Conservation (phyloP, 2,329 filamentous ascomycete genomes). For the Alternaria sp. region DNA sequence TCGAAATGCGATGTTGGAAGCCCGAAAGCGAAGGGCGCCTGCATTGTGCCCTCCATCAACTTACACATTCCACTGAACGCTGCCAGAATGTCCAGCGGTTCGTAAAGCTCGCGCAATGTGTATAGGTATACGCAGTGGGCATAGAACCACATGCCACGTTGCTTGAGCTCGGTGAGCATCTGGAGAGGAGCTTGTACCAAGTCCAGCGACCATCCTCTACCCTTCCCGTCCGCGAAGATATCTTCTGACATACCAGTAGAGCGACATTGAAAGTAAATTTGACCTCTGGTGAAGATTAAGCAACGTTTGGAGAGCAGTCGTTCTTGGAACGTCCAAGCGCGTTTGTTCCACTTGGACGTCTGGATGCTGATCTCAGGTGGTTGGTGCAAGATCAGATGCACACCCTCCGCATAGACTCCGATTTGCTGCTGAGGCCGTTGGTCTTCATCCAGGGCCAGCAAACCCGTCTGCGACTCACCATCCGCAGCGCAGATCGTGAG, state of each 20-base stretch:
- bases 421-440: not conserved
- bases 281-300: not conserved
- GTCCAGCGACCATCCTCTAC: not conserved
- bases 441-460: not conserved
- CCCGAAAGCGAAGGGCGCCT: not conserved
- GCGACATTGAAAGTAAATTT: not conserved
- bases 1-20: not conserved
- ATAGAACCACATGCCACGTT: not conserved
- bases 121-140: not conserved
- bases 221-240: not conserved
- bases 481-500: not conserved
- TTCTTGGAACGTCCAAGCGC: not conserved
- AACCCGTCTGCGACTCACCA: not conserved
- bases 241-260: not conserved
- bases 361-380: not conserved
- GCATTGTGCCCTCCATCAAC: not conserved
- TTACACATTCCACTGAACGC: not conserved
- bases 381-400: not conserved
- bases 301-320: not conserved
- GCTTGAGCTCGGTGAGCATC: not conserved
- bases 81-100: not conserved
- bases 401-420: not conserved
- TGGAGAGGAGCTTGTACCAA: not conserved
- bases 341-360: not conserved
- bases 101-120: not conserved